Evolutionary conservation across 306 rosid species (phyloP).

Genomic region (Fragaria iinumae): DNA sequence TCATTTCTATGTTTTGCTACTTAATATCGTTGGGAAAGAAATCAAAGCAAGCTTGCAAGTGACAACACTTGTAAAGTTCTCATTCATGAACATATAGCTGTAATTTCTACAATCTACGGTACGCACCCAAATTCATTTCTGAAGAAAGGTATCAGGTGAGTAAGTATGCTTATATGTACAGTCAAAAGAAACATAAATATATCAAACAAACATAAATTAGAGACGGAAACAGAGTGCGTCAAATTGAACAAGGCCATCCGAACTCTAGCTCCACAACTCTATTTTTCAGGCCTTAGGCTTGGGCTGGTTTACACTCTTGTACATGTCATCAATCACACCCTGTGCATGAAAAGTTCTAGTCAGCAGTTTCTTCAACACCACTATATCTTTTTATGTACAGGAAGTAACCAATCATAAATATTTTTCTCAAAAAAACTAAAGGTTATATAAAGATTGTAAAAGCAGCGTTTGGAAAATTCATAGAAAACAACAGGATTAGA

Average conservation of each 20-base stretch:
- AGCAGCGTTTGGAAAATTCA: background rate
- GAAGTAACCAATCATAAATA: background rate
- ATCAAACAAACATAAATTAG: background rate
- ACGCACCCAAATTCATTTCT: background rate
- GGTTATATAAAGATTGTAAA: background rate
- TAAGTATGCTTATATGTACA: constrained; percentile 9
- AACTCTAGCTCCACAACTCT: constrained; percentile 12
- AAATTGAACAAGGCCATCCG: background rate
- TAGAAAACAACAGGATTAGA: constrained; percentile 7
- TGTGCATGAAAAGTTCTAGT: constrained; percentile 29
- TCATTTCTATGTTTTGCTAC: no score
- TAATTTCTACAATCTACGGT: background rate
- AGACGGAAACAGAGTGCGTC: background rate
- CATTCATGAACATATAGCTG: background rate
- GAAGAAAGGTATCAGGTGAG: background rate
- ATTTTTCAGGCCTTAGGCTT: constrained; percentile 41
- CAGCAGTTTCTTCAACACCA: constrained; percentile 20
- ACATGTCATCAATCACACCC: constrained; percentile 69
- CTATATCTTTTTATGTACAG: background rate
- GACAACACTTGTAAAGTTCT: no score
- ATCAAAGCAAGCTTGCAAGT: no score
- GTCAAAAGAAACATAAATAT: background rate
- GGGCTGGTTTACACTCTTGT: constrained; percentile 62
- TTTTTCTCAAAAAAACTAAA: background rate
- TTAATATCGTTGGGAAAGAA: no score